Evolutionary conservation across 1,284 basidiomycete genomes (phyloP), one percentile per base, ranked within the genome.

Genomic region (Crepidotus sp.): DNA sequence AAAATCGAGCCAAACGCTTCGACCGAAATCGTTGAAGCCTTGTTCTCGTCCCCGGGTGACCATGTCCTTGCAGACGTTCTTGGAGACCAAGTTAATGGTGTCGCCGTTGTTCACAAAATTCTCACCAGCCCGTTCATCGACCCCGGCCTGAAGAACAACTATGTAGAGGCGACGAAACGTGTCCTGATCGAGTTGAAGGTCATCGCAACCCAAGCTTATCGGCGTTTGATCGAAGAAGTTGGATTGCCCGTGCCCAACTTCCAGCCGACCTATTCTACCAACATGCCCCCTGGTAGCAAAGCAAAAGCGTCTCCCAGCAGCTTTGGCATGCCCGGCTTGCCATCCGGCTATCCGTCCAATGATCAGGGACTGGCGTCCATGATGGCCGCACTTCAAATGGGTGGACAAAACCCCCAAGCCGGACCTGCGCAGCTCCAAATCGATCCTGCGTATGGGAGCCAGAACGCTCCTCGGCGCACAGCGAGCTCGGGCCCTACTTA

Each of bases 11-110:
- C 83, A 0, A 77, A 83, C 36, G 87, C 86, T 19, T 93, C 90
- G 9, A 76, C 69, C 45, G 80, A 86, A 56, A 82, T 94, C 40
- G 80, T 92, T 39, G 80, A 87, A 44, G 83, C 88, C 2, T 66
- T 95, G 54, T 94, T 94, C 71, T 77, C 76, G 26, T 94, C 91
- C 1, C 79, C 81, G 1, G 77, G 79, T 13, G 89, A 95, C 59
- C 83, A 89, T 56, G 84, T 94, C 31, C 71, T 98, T 34, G 92
- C 89, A 13, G 94, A 98, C 59, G 86, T 98, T 31, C 70, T 98
- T 49, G 83, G 83, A 39, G 93, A 96, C 62, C 92, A 96, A 66
- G 88, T 94, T 46, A 97, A 98, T 60, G 95, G 95, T 14, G 84
- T 90, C 39, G 84, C 92, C 24, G 89, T 96, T 32, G 83, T 98